Evolutionary conservation across 1,139 yeast genomes (phyloP).

Genomic region (Scheffersomyces stambukii): DNA sequence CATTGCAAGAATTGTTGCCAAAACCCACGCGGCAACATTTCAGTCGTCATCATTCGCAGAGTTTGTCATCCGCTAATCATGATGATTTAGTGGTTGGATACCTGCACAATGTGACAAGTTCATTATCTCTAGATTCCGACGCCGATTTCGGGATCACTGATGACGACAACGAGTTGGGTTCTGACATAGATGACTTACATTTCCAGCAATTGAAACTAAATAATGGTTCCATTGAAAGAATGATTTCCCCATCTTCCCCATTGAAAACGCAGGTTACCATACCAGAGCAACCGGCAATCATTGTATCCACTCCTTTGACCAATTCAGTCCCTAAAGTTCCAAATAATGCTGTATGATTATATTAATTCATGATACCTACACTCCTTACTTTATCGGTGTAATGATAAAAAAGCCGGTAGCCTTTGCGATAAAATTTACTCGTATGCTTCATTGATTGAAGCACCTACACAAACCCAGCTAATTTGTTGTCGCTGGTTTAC

Average conservation of each 20-base stretch:
- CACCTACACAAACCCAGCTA: too few species aligned
- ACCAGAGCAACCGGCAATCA: conserved; percentile 11
- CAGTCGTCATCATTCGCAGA: conserved; percentile 6
- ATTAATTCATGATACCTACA: too few species aligned
- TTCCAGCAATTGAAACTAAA: conserved; percentile 8
- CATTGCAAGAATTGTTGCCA: conserved; percentile 1
- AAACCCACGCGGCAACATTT: conserved; percentile 2
- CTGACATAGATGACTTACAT: conserved; percentile 11
- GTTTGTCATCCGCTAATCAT: conserved; percentile 6
- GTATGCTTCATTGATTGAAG: too few species aligned
- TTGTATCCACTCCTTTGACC: conserved; percentile 23
- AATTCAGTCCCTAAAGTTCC: conserved; percentile 12
- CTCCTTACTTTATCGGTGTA: too few species aligned
- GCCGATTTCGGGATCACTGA: conserved; percentile 27
- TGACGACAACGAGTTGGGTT: conserved; percentile 20
- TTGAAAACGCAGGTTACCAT: background rate
- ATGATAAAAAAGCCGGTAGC: too few species aligned
- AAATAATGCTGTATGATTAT: conserved; percentile 2
- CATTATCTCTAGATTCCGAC: conserved; percentile 24
- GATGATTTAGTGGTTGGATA: conserved; percentile 26
- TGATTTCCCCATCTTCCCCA: too few species aligned
- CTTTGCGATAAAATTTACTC: background rate
- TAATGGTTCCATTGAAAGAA: conserved; percentile 7
- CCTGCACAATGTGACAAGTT: conserved; percentile 18
- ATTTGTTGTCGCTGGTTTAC: too few species aligned